These are phyloP conservation scores for Podospora tetraspora DNA, from an alignment of 495 filamentous ascomycete genomes.

Conservation along the genomic window DNA sequence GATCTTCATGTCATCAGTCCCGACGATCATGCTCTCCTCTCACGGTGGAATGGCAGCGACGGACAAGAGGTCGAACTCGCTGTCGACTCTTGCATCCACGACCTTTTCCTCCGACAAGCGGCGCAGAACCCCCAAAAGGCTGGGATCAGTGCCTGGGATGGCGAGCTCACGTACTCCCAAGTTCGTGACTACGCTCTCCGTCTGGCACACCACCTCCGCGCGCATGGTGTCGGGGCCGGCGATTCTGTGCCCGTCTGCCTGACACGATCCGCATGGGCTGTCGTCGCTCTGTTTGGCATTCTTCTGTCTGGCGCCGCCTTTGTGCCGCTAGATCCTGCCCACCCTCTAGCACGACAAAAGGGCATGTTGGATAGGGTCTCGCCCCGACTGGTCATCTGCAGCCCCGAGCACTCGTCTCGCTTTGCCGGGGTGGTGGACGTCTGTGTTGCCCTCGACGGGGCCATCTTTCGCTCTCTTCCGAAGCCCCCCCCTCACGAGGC, in stretches of 20 bases:
- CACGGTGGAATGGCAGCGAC: slow-evolving; percentile 17
- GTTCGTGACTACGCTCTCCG: slow-evolving; percentile 31
- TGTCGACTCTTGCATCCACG: slow-evolving; percentile 32
- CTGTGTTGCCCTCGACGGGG: slow-evolving; percentile 11
- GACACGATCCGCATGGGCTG: slow-evolving; percentile 47
- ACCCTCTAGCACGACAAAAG: slow-evolving; percentile 48
- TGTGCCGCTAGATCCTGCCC: slow-evolving; percentile 50
- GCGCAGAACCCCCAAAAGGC: slow-evolving; percentile 33
- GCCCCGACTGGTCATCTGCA: slow-evolving; percentile 30
- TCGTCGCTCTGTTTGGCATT: slow-evolving; percentile 44
- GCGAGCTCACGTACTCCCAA: slow-evolving; percentile 50
- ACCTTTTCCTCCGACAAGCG: slow-evolving; percentile 35
- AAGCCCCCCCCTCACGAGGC: background rate
- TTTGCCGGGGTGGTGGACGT: slow-evolving; percentile 10
- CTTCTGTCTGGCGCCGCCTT: slow-evolving; percentile 51
- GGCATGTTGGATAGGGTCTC: slow-evolving; percentile 23
- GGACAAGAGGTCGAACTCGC: background rate
- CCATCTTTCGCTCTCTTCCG: slow-evolving; percentile 14
- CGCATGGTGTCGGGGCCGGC: slow-evolving; percentile 40
- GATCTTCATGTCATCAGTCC: slow-evolving; percentile 20
- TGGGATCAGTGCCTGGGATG: slow-evolving; percentile 53
- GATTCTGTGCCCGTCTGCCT: slow-evolving; percentile 52
- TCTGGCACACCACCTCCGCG: slow-evolving; percentile 39
- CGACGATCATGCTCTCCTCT: slow-evolving; percentile 18
- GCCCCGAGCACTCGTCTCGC: slow-evolving; percentile 14